Conservation (phyloP, 148 eudicot genomes). For the Polygonum aviculare region DNA sequence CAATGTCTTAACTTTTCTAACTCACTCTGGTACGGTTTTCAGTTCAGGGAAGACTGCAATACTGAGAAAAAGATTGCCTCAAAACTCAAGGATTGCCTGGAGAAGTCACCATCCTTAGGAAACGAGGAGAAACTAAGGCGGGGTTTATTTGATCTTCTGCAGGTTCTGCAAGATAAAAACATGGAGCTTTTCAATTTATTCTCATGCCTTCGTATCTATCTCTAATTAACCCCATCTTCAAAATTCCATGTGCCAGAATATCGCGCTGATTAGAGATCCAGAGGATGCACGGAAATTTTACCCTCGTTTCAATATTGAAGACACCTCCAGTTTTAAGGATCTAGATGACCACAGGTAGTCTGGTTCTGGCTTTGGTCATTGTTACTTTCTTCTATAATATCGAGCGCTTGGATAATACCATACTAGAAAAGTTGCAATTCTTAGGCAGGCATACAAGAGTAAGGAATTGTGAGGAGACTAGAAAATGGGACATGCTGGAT, state of each 20-base stretch:
- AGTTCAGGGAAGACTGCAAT: slow-evolving; percentile 94
- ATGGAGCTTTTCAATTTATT: background rate
- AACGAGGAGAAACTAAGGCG: slow-evolving; percentile 59
- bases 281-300: slow-evolving; percentile 75
- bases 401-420: background rate
- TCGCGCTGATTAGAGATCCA: slow-evolving; percentile 83
- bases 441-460: background rate
- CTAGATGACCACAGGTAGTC: slow-evolving; percentile 81
- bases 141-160: slow-evolving; percentile 63
- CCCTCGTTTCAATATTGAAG: slow-evolving; percentile 96
- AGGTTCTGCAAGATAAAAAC: slow-evolving; percentile 31
- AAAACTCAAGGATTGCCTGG: slow-evolving; percentile 60
- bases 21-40: slow-evolving; percentile 14
- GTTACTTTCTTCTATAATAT: background rate
- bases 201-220: slow-evolving; percentile 2
- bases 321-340: slow-evolving; percentile 75
- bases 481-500: no score
- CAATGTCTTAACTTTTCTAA: background rate
- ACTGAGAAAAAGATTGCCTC: slow-evolving; percentile 85
- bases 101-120: slow-evolving; percentile 49
- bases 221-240: background rate
- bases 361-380: background rate
- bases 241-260: slow-evolving; percentile 39
- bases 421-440: background rate
- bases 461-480: no score